Evolutionary conservation across 2,329 filamentous ascomycete species (phyloP), one percentile per base, ranked within the genome.

Genomic region (Venturia oleaginea): DNA sequence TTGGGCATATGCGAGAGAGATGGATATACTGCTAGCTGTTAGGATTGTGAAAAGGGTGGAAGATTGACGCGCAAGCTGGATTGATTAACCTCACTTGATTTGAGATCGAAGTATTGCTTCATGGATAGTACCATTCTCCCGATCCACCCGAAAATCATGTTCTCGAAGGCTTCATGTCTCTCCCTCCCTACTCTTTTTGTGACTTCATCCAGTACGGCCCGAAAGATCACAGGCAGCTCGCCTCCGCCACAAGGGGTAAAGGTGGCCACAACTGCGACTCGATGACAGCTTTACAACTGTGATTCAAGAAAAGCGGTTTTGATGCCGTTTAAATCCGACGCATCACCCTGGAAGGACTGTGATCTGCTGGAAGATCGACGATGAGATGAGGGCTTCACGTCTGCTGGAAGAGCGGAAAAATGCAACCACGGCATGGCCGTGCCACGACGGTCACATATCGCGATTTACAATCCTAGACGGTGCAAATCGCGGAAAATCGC

Each of bases 391-490:
- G 11, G 69, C 69, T 34, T 71, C 66, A 32, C 78, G 73, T 70
- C 78, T 80, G 10, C 66, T 67, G 6, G 71, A 61, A n/a, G 75
- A 75, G 4, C 77, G 75, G 13, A 79, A 75, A 66, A 71, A 77
- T 30, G 75, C 73, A 32, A 76, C 72, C 17, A 79, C 72, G 55
- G 54, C 69, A 68, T 79, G 76, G 30, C 65, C 66, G 59, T 75
- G n/a, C n/a, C n/a, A n/a, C n/a, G n/a, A n/a, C n/a, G n/a, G n/a
- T n/a, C n/a, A n/a, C n/a, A n/a, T n/a, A n/a, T n/a, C n/a, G n/a
- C n/a, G n/a, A n/a, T n/a, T n/a, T n/a, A n/a, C n/a, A n/a, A n/a
- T n/a, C n/a, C n/a, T n/a, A n/a, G n/a, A n/a, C n/a, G n/a, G n/a
- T n/a, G n/a, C n/a, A n/a, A n/a, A n/a, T n/a, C n/a, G n/a, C n/a